Base-by-base conservation (phyloP, 2,329 filamentous ascomycete genomes). In the Pseudocercospora vitis region DNA sequence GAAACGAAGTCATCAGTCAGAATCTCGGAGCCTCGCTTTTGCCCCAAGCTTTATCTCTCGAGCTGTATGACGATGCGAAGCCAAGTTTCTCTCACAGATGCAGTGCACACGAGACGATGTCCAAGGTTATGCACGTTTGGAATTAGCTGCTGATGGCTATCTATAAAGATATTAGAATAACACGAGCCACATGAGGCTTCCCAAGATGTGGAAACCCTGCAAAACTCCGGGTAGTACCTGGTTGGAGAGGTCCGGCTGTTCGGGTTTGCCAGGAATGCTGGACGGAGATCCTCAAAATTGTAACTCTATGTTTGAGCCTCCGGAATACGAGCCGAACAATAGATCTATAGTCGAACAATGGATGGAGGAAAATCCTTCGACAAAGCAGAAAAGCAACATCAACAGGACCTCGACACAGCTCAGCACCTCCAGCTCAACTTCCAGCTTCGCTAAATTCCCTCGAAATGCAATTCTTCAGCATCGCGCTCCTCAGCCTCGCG, bases 301-400 rank as follows among this genome's bases (percentile, higher is more conserved):
- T 18, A 37, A 37, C 33, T 37, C 33, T 37, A 37, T 37, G n/a
- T 37, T n/a, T 37, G n/a, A 37, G 33, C 33, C 33, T n/a, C 33
- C 9, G 14, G 33, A 18, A 19, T 16, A 19, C 9, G 33, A 16
- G 33, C 16, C 16, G 19, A 16, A 16, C 19, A 16, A 18, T 18
- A 37, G 14, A 37, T 29, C 6, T 7, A 29, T 29, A 11, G 11
- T 29, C 11, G 26, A 21, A 37, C 19, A n/a, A n/a, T 16, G n/a
- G n/a, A 9, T 16, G 4, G 16, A 37, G n/a, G 12, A 19, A 18
- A 8, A 37, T 16, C 8, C 4, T 37, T 2, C 7, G 9, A 8
- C 3, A 37, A 2, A 37, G n/a, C 14, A 16, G 2, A 37, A 37
- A 2, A 18, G 19, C 12, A 37, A 18, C n/a, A n/a, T 16, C 33